Evolutionary conservation across 179 eudicot species (phyloP), one percentile per base, ranked within the genome.

Genomic region (Silene noctiflora): DNA sequence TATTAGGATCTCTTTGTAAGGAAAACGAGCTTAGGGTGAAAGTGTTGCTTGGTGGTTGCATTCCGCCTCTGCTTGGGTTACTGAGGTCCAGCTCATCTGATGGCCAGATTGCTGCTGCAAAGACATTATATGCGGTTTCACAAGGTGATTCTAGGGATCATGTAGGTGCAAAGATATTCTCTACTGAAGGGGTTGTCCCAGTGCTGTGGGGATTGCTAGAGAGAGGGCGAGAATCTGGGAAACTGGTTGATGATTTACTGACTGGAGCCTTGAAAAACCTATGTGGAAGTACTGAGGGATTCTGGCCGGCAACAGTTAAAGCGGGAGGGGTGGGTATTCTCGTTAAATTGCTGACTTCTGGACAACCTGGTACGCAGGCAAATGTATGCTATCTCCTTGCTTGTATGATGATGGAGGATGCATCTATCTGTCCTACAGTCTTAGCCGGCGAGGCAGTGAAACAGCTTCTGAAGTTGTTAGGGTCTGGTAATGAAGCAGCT

Each of bases 101-200:
- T 80, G 97, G 90, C 78, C 98, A 94, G 80, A 86, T 93, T 84
- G 92, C 97, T 31, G 90, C 98, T 64, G 99, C 99, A 72, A 91
- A 93, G 88, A 88, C 98, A 56, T 89, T 96, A 69, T 85, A 89
- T 87, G 97, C 97, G 39, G 99, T 96, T 79, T 96, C 99, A 14
- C 94, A 94, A 85, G 98, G 90, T 48, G 99, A 90, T 79, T 97
- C 91, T 11, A 87, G 76, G 79, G 99, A 96, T 81, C 98, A 96
- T 74, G 96, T 96, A 58, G 99, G 99, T 60, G 91, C 98, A 33
- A 96, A 96, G 77, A 96, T 93, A 16, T 93, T 93, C 82, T 90
- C 97, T 24, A 96, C 99, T 25, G 99, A 93, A 88, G 98, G 98
- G 74, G 98, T 93, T 67, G 98, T 96, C n/a, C 99, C 99, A 24